Conservation (phyloP, 2,329 filamentous ascomycete genomes). For the Aspergillus sp. region DNA sequence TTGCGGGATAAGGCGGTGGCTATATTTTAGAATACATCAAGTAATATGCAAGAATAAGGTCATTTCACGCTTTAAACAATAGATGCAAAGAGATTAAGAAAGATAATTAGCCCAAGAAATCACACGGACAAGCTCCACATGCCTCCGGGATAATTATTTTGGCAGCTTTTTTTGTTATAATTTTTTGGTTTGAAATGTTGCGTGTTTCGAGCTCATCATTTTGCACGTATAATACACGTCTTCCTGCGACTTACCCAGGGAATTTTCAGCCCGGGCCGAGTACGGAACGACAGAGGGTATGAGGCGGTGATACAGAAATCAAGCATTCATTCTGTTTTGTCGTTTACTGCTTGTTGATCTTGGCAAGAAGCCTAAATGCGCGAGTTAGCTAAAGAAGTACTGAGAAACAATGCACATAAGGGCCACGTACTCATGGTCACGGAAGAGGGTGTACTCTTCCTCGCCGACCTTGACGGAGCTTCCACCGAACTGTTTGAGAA, state of each 20-base stretch:
- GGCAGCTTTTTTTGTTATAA: constrained; percentile 15
- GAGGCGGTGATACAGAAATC: constrained; percentile 6
- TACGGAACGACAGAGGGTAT: constrained; percentile 12
- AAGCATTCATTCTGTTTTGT: too few species aligned
- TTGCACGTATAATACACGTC: constrained; percentile 31
- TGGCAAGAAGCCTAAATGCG: constrained; percentile 77
- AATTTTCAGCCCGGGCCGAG: constrained; percentile 14
- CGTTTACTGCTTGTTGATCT: constrained; percentile 95
- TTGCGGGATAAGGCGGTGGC: constrained; percentile 15
- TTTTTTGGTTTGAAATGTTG: constrained; percentile 13
- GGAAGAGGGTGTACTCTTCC: constrained; percentile 92
- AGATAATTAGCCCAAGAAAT: constrained; percentile 9
- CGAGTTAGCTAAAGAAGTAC: constrained; percentile 10
- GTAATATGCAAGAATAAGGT: constrained; percentile 26
- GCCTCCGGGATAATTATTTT: constrained; percentile 1
- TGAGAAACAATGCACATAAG: not conserved
- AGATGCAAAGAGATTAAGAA: constrained; percentile 11
- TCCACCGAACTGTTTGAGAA: constrained; percentile 77
- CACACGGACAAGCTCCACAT: constrained; percentile 1
- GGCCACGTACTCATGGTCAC: constrained; percentile 87
- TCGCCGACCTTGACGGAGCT: constrained; percentile 96
- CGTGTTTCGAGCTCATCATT: constrained; percentile 21
- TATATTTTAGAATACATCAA: constrained; percentile 28
- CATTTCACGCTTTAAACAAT: constrained; percentile 21
- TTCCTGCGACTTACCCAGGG: constrained; percentile 6